Percentiles rank a stretch among this genome's conserved stretches.
Conservation (phyloP, 805 yeast genomes). For the Naumovozyma baii region DNA sequence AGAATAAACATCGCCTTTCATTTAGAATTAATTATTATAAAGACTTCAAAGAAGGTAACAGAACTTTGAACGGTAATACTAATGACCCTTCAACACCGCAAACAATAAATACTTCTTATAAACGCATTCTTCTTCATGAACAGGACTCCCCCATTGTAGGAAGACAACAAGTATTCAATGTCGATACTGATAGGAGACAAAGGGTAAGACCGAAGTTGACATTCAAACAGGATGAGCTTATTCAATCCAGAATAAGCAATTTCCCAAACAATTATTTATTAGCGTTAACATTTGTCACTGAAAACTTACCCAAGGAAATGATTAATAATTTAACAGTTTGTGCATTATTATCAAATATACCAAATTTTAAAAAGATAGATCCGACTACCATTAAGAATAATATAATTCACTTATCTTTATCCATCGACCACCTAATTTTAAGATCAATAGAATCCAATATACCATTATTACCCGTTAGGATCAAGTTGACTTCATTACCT, state of each 20-base stretch:
- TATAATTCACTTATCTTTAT: background rate
- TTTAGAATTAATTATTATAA: constrained; percentile 3
- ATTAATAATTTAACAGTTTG: constrained; percentile 5
- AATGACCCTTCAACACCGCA: no score
- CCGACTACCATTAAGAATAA: background rate
- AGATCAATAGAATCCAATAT: background rate
- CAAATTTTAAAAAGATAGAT: background rate
- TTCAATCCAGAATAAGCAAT: background rate
- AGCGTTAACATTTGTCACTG: constrained; percentile 8
- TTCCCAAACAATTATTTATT: constrained; percentile 1
- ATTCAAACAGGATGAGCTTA: background rate
- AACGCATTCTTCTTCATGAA: background rate
- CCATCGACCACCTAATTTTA: background rate
- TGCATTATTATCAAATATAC: constrained; percentile 2
- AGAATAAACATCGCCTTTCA: constrained; percentile 3
- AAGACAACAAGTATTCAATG: background rate
- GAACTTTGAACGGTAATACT: no score
- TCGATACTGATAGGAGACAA: background rate
- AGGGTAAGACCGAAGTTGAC: background rate
- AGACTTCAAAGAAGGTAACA: no score
- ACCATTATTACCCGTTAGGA: background rate
- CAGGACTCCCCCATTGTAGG: background rate
- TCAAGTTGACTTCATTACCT: background rate
- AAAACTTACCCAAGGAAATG: constrained; percentile 7
- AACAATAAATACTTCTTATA: no score